These are phyloP conservation scores for Suhomyces ambrosiae DNA, from an alignment of 1,139 yeast genomes.

Conservation along the genomic window DNA sequence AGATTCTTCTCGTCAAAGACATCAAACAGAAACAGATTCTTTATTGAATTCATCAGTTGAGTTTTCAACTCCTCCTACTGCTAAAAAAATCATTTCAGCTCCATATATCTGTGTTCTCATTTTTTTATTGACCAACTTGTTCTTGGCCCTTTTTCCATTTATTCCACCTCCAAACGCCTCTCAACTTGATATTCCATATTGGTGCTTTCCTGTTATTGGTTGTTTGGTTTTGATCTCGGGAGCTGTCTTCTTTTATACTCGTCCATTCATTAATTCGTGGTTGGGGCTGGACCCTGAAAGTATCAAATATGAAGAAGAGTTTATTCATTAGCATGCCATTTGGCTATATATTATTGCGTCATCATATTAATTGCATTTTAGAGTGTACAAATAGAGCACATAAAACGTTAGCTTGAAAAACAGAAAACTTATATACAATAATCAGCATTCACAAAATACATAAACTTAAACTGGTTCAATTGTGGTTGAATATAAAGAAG, in stretches of 20 bases:
- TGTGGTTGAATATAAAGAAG: too few relatives aligned
- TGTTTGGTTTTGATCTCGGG: slow-evolving; percentile 51
- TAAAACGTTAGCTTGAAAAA: too few relatives aligned
- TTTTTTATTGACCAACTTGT: slow-evolving; percentile 52
- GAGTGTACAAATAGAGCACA: too few relatives aligned
- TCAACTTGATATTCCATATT: slow-evolving; percentile 46
- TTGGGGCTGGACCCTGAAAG: slow-evolving; percentile 14
- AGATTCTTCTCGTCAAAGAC: slow-evolving; percentile 1
- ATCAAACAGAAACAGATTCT: slow-evolving; percentile 7
- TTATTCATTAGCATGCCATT: slow-evolving; percentile 2
- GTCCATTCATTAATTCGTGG: slow-evolving; percentile 13
- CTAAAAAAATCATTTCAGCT: slow-evolving; percentile 22
- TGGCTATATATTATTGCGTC: slow-evolving; percentile 1
- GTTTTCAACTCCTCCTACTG: neutral
- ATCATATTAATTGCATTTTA: too few relatives aligned
- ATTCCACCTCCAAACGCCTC: slow-evolving; percentile 51
- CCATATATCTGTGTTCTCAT: slow-evolving; percentile 36
- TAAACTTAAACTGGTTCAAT: too few relatives aligned
- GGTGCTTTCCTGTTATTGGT: slow-evolving; percentile 60
- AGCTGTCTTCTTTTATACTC: slow-evolving; percentile 29
- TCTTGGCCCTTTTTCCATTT: slow-evolving; percentile 59
- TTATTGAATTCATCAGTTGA: slow-evolving; percentile 4
- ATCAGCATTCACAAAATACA: too few relatives aligned
- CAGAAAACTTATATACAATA: too few relatives aligned
- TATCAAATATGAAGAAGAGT: slow-evolving; percentile 18